Evolutionary conservation across 371 early-diverging fungal species (phyloP), one percentile per base, ranked within the genome.

Genomic region (Umbelopsis sp.): DNA sequence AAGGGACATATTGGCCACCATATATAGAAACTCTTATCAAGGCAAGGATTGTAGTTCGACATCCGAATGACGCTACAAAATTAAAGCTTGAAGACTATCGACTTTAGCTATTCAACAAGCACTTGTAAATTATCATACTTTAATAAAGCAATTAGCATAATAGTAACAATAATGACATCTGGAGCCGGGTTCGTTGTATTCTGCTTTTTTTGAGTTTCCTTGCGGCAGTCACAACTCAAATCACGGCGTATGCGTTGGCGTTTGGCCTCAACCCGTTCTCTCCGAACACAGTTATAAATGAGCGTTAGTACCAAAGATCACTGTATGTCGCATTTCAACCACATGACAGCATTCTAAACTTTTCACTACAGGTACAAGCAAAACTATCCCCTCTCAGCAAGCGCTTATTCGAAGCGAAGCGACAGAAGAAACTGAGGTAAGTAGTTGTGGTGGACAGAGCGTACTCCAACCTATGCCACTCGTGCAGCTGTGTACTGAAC

Each of bases 11-110:
- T 45, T 86, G 86, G 80, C 72, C 84, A 9, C 89, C 89, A 0
- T 85, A 89, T 57, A 75, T 87, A 35, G 82, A 89, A 64, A 81
- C 83, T 20, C 51, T 87, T 16, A 69, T 86, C 51, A 81, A 84
- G 52, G 87, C 85, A 2, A 80, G 84, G 0, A 75, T 89, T 65
- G 84, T 82, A 1, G 72, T 74, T 0, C 81, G 86, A 63, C 81
- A 87, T 75, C 87, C 87, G n/a, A 72, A 82, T 16, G 84, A 88
- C 45, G 67, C 81, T 2, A 72, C 63, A 29, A 74, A 71, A 9
- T 57, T 88, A 44, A 71, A 82, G 35, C 70, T 88, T 1, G 70
- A 80, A 37, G 84, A 88, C 50, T 84, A 84, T 68, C 72, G 72
- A 8, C 25, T 73, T 24, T 69, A 62, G 50, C 7, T 44, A 25